Conservation (phyloP, 371 early-diverging fungal genomes). For the Rhizomucor pusillus region DNA sequence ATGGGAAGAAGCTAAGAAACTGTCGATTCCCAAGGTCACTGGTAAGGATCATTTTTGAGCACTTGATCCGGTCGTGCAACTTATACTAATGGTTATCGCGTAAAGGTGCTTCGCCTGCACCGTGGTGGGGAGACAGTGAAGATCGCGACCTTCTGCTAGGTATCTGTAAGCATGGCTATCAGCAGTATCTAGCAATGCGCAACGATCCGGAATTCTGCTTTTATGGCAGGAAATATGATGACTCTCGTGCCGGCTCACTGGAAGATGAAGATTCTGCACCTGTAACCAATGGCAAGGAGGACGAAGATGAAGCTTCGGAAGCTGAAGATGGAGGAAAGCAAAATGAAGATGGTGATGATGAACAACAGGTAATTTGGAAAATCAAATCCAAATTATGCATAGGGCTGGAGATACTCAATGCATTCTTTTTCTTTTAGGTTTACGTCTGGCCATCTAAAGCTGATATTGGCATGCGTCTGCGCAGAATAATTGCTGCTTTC, state of each 20-base stretch:
- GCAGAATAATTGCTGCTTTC: conserved; percentile 71
- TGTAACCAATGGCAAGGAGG: conserved; percentile 9
- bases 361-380: conserved; percentile 9
- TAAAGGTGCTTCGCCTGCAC: conserved; percentile 52
- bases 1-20: conserved; percentile 45
- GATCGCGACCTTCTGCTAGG: conserved; percentile 83
- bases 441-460: conserved; percentile 67
- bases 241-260: conserved; percentile 36
- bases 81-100: neutral
- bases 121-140: conserved; percentile 84
- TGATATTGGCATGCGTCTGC: conserved; percentile 73
- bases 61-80: neutral
- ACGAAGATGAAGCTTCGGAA: conserved; percentile 8
- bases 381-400: neutral
- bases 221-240: conserved; percentile 54
- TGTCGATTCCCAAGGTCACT: conserved; percentile 54
- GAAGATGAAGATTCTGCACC: conserved; percentile 32
- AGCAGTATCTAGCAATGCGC: conserved; percentile 64
- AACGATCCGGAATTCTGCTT: conserved; percentile 73
- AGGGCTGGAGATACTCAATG: neutral
- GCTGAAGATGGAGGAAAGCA: conserved; percentile 17
- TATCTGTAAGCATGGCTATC: conserved; percentile 80
- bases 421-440: no score
- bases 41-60: conserved; percentile 18
- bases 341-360: conserved; percentile 8